These are phyloP conservation scores for Aphanomyces stellatus DNA, from an alignment of 352 stramenopile genomes.

Conservation along the genomic window DNA sequence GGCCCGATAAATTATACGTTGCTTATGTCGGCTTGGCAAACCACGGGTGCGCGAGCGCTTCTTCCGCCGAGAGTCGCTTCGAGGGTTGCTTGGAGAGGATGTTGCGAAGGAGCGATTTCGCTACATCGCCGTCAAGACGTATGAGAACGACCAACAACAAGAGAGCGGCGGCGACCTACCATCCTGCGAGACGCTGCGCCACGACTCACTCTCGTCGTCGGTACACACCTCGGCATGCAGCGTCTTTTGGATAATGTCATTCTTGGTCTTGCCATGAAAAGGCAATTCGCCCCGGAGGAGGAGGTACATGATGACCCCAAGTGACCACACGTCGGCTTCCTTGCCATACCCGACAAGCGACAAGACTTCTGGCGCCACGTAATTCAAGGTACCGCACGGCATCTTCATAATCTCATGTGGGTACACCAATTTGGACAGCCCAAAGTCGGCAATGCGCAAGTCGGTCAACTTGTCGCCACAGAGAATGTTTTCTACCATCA, in stretches of 20 bases:
- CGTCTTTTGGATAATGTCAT: slow-evolving; percentile 90
- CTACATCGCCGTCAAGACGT: slow-evolving; percentile 11
- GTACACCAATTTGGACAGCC: slow-evolving; percentile 87
- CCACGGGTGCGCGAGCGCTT: slow-evolving; percentile 77
- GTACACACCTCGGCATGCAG: slow-evolving; percentile 79
- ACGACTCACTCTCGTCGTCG: slow-evolving; percentile 42
- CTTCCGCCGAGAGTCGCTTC: slow-evolving; percentile 66
- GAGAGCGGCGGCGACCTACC: background rate
- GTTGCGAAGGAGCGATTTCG: slow-evolving; percentile 61
- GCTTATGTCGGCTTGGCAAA: slow-evolving; percentile 31
- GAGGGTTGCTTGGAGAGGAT: slow-evolving; percentile 79
- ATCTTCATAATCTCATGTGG: slow-evolving; percentile 91
- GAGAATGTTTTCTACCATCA: slow-evolving; percentile 66
- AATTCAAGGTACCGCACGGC: slow-evolving; percentile 89
- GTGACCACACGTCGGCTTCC: slow-evolving; percentile 88
- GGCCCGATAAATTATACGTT: too few relatives aligned
- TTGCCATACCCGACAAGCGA: slow-evolving; percentile 80
- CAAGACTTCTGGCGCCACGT: slow-evolving; percentile 91
- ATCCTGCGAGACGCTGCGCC: slow-evolving; percentile 42
- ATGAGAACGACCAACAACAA: background rate
- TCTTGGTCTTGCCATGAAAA: slow-evolving; percentile 87
- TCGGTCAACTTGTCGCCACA: slow-evolving; percentile 80
- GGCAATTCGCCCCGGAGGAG: slow-evolving; percentile 82
- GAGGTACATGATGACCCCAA: slow-evolving; percentile 91
- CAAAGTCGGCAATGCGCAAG: slow-evolving; percentile 90